A percentile compares a stretch with the other conserved stretches of the same genome.
phyloP scores from a whole-genome alignment of 345 rosid species.

The Dipteronia sinensis region DNA sequence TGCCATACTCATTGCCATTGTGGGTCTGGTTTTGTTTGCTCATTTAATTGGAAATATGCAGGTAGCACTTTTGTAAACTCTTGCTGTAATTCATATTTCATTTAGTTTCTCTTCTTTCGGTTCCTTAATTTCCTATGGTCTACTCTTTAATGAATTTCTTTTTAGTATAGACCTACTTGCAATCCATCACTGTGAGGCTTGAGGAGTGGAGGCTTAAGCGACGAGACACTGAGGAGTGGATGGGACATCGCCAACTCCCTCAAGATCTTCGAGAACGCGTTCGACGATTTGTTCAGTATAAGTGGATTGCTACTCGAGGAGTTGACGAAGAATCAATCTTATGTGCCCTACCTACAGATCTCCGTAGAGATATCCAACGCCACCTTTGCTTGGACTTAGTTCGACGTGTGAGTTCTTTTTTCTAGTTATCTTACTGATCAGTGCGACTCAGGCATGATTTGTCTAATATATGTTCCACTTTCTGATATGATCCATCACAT shows the following conservation, averaged over 20 bases:
- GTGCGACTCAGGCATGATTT: too few relatives aligned
- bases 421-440: background rate
- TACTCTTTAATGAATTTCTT: background rate
- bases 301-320: slow-evolving; percentile 59
- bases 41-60: slow-evolving; percentile 65
- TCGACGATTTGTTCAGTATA: slow-evolving; percentile 47
- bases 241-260: slow-evolving; percentile 59
- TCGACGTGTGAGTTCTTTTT: slow-evolving; percentile 41
- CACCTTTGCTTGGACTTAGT: slow-evolving; percentile 62
- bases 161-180: slow-evolving; percentile 50
- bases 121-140: background rate
- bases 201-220: slow-evolving; percentile 66
- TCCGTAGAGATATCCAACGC: slow-evolving; percentile 54
- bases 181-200: slow-evolving; percentile 55
- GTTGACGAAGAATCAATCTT: slow-evolving; percentile 56
- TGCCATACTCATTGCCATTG: slow-evolving; percentile 46
- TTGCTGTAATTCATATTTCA: background rate
- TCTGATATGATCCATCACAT: too few relatives aligned
- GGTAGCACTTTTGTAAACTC: slow-evolving; percentile 24
- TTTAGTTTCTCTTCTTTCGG: background rate
- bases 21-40: slow-evolving; percentile 52
- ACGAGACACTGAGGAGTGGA: slow-evolving; percentile 64
- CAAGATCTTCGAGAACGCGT: slow-evolving; percentile 45
- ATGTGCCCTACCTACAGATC: slow-evolving; percentile 45
- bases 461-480: too few relatives aligned